Evolutionary conservation across 768 basidiomycete genomes (phyloP).

Genomic region (Terana coerulea): DNA sequence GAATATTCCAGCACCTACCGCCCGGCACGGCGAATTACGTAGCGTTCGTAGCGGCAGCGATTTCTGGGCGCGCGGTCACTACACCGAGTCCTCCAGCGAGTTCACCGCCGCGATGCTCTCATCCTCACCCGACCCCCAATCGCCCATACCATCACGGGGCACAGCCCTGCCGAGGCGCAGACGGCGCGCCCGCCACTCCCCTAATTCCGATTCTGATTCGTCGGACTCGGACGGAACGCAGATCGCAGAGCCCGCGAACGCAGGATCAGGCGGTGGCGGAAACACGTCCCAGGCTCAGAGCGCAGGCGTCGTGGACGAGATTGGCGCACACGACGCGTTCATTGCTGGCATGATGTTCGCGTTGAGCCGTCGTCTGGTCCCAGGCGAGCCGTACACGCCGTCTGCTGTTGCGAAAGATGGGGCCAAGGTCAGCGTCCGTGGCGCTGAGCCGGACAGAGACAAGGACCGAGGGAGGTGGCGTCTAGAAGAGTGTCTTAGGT

Average conservation of each 20-base stretch:
- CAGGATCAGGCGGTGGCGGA: conserved; percentile 2
- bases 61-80: conserved; percentile 64
- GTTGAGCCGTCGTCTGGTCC: conserved; percentile 64
- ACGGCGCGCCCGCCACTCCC: not conserved
- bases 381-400: conserved; percentile 73
- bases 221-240: conserved; percentile 31
- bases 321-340: conserved; percentile 78
- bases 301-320: conserved; percentile 55
- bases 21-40: conserved; percentile 28
- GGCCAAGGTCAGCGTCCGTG: conserved; percentile 19
- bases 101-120: conserved; percentile 39
- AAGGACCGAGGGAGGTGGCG: conserved; percentile 55
- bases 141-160: conserved; percentile 7
- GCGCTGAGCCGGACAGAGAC: conserved; percentile 18
- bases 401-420: conserved; percentile 14
- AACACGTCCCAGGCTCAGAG: not conserved
- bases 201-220: conserved; percentile 8
- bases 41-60: conserved; percentile 67
- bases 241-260: conserved; percentile 35
- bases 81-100: conserved; percentile 52
- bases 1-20: conserved; percentile 1
- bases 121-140: conserved; percentile 11
- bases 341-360: conserved; percentile 88
- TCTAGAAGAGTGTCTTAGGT: conserved; percentile 81
- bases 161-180: conserved; percentile 2